A percentile compares a stretch with the other conserved stretches of the same genome.
Conservation (phyloP, 148 eudicot species). For the Rhododendron simsii region DNA sequence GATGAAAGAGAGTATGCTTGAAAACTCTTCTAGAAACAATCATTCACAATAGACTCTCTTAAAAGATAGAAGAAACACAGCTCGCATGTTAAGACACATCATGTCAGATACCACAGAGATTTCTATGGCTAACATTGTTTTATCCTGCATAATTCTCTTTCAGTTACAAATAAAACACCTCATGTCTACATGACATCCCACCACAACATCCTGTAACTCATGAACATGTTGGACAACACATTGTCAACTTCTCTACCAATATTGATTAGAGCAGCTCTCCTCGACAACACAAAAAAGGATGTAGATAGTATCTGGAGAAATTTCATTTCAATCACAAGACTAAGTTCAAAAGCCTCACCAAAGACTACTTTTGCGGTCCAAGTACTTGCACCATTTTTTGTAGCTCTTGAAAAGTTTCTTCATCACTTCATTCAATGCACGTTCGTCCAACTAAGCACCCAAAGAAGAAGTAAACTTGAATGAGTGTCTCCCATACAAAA, state of each 20-base stretch:
- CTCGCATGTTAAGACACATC: neutral
- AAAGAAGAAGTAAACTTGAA: constrained; percentile 9
- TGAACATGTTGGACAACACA: neutral
- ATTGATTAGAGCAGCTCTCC: neutral
- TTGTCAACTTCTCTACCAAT: neutral
- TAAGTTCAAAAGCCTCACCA: constrained; percentile 53
- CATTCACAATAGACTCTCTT: neutral
- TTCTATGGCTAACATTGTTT: neutral
- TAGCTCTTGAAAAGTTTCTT: constrained; percentile 98
- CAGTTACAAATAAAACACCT: neutral
- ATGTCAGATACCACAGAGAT: neutral
- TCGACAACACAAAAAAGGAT: neutral
- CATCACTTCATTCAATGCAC: constrained; percentile 91
- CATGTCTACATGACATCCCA: neutral
- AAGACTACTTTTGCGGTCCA: constrained; percentile 97
- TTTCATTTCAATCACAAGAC: neutral
- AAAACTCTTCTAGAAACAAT: neutral
- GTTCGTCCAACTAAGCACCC: constrained; percentile 79
- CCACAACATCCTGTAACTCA: neutral
- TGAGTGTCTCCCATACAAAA: neutral
- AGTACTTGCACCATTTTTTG: constrained; percentile 98
- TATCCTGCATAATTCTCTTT: neutral
- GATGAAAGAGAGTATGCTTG: neutral
- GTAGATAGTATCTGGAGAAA: neutral
- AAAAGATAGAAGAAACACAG: neutral